Percentiles rank a stretch among this genome's conserved stretches.
Conservation (phyloP, 441 rosid genomes). For the Metrosideros polymorpha region DNA sequence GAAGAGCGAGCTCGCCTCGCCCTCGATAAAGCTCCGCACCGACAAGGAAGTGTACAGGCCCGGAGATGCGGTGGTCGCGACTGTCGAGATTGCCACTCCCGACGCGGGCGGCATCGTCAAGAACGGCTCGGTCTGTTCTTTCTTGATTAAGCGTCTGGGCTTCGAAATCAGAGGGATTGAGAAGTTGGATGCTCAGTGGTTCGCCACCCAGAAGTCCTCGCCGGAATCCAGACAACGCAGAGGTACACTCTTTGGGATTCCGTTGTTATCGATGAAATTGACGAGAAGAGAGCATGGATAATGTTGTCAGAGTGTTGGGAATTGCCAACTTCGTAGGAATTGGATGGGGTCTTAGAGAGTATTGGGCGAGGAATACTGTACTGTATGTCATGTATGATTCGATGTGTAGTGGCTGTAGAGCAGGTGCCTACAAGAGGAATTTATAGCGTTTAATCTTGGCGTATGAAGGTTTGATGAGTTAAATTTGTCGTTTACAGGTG, state of each 20-base stretch:
- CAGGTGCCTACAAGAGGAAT: neutral
- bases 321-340: neutral
- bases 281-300: neutral
- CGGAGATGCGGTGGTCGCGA: constrained; percentile 60
- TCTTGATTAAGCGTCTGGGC: constrained; percentile 66
- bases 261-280: neutral
- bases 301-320: neutral
- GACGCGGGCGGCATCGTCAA: neutral
- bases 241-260: constrained; percentile 27
- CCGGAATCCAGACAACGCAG: constrained; percentile 57
- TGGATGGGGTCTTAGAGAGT: neutral
- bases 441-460: neutral
- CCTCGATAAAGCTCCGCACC: constrained; percentile 43
- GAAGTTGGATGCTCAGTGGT: constrained; percentile 85
- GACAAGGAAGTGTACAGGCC: constrained; percentile 87
- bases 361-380: neutral
- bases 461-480: neutral
- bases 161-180: constrained; percentile 81
- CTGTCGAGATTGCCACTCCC: constrained; percentile 51
- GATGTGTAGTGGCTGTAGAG: neutral
- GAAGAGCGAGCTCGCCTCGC: constrained; percentile 10
- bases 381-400: neutral
- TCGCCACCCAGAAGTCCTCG: constrained; percentile 52
- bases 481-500: constrained; percentile 45
- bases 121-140: constrained; percentile 19